Conservation (phyloP, 2,329 filamentous ascomycete species). For the Cercospora berteroae region DNA sequence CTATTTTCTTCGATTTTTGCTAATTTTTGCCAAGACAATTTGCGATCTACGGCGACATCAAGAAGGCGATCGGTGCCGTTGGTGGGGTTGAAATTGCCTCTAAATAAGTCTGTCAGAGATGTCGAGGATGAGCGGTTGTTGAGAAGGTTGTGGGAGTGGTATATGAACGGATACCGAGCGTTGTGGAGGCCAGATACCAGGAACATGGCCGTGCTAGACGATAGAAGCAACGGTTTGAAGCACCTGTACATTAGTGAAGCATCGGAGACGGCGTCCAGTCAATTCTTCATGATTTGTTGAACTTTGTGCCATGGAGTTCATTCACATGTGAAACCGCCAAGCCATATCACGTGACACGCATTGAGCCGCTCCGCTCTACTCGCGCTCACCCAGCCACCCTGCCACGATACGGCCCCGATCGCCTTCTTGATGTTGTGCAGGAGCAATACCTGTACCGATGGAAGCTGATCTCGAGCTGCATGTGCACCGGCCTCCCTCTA, state of each 20-base stretch:
- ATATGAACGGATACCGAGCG: too few relatives aligned
- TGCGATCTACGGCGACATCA: slow-evolving; percentile 14
- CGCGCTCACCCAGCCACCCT: too few relatives aligned
- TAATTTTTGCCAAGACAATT: too few relatives aligned
- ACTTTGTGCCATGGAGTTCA: too few relatives aligned
- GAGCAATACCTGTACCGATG: not conserved
- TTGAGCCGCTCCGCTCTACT: not conserved
- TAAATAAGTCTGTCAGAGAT: slow-evolving; percentile 21
- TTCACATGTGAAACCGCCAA: not conserved
- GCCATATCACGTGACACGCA: not conserved
- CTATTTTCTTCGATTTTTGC: not conserved
- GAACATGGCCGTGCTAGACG: not conserved
- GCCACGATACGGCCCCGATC: not conserved
- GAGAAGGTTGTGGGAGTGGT: too few relatives aligned
- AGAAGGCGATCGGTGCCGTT: slow-evolving; percentile 58
- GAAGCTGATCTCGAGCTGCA: not conserved
- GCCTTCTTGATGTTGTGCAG: not conserved
- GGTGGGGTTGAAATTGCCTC: slow-evolving; percentile 70
- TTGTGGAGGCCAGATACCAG: not conserved
- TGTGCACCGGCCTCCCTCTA: not conserved
- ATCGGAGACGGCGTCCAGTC: not conserved
- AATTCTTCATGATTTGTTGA: too few relatives aligned
- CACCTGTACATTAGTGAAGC: slow-evolving; percentile 1
- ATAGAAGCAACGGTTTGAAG: not conserved
- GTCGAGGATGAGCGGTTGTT: too few relatives aligned